Evolutionary conservation across 2,329 filamentous ascomycete species (phyloP).

Genomic region (Claviceps sp.): DNA sequence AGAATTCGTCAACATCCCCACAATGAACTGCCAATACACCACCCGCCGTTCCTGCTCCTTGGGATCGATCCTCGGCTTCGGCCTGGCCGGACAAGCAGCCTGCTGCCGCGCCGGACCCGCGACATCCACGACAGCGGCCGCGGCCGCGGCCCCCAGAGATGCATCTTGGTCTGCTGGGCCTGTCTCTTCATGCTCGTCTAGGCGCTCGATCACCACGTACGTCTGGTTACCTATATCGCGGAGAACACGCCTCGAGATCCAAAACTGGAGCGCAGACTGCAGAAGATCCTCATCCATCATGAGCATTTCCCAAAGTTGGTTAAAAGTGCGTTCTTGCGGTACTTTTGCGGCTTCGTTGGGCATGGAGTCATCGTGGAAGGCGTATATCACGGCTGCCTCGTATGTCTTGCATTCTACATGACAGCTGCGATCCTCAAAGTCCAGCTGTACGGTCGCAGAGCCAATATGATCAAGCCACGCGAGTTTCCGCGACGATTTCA

Average conservation of each 20-base stretch:
- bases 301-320: conserved; percentile 42
- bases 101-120: conserved; percentile 10
- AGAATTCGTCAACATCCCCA: conserved; percentile 90
- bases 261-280: conserved; percentile 53
- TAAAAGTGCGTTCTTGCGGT: conserved; percentile 30
- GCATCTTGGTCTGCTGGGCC: conserved; percentile 19
- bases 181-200: conserved; percentile 26
- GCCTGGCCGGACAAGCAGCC: conserved; percentile 23
- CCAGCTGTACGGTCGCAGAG: conserved; percentile 65
- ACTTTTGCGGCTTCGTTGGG: background rate
- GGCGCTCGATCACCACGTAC: conserved; percentile 56
- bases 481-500: conserved; percentile 75
- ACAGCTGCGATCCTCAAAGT: conserved; percentile 68
- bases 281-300: conserved; percentile 65
- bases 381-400: conserved; percentile 77
- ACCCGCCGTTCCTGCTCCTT: conserved; percentile 46
- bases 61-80: conserved; percentile 43
- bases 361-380: conserved; percentile 47
- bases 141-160: background rate
- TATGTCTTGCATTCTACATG: conserved; percentile 64
- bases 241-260: conserved; percentile 56
- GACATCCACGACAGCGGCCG: conserved; percentile 2
- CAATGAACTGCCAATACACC: conserved; percentile 84
- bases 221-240: conserved; percentile 38
- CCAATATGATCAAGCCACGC: conserved; percentile 80